Evolutionary conservation across 805 yeast genomes (phyloP), one percentile per base, ranked within the genome.

Genomic region (Candida odintsovae): DNA sequence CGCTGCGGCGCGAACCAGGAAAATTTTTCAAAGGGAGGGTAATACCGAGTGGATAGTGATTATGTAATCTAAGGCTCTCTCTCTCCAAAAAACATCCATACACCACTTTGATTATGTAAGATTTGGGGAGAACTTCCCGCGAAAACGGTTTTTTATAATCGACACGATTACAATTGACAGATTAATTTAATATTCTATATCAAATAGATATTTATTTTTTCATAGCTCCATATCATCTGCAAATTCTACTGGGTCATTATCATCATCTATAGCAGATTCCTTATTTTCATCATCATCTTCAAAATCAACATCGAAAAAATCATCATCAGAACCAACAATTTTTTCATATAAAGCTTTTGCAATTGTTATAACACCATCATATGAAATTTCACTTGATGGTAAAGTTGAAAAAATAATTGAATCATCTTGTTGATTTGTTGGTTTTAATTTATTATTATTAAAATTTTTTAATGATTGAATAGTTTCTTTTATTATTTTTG

Each of bases 221-320:
- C 41, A 60, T 38, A 61, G 41, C 40, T 61, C 62, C 63, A 58
- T 58, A 44, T 57, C 67, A 38, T 72, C 75, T 22, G 66, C 71
- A 49, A 68, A 65, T 44, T 67, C 74, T 38, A 62, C 68, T 13
- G 70, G 63, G 16, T 61, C 62, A 38, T 57, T 67, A 25, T 54
- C 55, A 18, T 43, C 56, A 29, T 54, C 63, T 11, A 43, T 44
- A 37, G 44, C 45, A 29, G 53, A 61, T n/a, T 42, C 45, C 7
- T 47, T 49, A 26, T 53, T 66, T 31, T 82, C 90, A 39, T 90
- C 97, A 4, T 60, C 64, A 63, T 92, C 98, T 66, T 92, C 97
- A 61, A 92, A 92, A 66, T 92, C 98, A 38, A 92, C 87, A 64
- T 89, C 96, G 62, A 92, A 92, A 69, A 94, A 94, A 66, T 92